Base-by-base conservation (phyloP, 352 stramenopile genomes). In the Peronospora destructor region DNA sequence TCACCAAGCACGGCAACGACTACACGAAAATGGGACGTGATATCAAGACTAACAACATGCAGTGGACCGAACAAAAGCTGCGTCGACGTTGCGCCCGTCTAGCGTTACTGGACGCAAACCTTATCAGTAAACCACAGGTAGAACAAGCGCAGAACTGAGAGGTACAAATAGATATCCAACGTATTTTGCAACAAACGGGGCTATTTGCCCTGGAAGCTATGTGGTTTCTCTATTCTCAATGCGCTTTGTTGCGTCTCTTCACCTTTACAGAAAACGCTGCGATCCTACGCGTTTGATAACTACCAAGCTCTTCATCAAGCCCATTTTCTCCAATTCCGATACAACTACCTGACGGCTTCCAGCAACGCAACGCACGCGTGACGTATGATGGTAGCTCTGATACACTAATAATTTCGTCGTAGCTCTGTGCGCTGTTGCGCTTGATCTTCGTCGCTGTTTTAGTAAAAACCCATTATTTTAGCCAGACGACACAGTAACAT, bases 11-110 rank as follows among this genome's bases (percentile, higher is more conserved):
- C 52, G 71, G 68, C 40, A 73, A 91, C 23, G 45, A 86, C 64
- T 87, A 73, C 66, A 71, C 73, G 47, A 79, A 75, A 58, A 91
- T 91, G 80, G 70, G 62, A 56, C 71, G 77, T 47, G 80, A 91
- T 42, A 84, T 91, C 56, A 91, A 91, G 69, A 71, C 61, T 33
- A 91, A 91, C 72, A 80, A 80, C 48, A 82, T 84, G 73, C 80
- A 91, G 66, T 91, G 80, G 80, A 89, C 80, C 11, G 76, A 67
- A 45, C 64, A 71, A 40, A 89, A 88, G 54, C 63, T 91, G 30
- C 72, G 75, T 56, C 55, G 66, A 30, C 80, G 80, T 36, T 91
- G 77, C 53, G 80, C 76, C 45, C 77, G 80, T 47, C 62, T 91
- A 30, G 71, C 68, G 57, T 66, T 91, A 49, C 56, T 87, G 26